Evolutionary conservation across 148 eudicot genomes (phyloP).

Genomic region (Rhododendron vialii): DNA sequence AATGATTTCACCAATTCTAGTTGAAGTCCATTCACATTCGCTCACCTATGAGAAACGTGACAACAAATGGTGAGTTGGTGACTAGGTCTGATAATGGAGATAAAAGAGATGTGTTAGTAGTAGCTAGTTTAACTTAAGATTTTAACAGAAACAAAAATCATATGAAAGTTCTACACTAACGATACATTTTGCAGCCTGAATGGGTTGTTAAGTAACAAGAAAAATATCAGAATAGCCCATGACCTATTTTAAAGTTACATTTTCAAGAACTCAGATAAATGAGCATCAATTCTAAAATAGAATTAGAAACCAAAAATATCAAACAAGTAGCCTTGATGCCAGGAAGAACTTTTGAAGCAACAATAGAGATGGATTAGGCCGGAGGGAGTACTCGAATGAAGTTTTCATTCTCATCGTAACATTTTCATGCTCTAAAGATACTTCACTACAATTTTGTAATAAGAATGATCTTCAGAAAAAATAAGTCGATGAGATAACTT

Average conservation of each 20-base stretch:
- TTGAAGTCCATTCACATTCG: constrained; percentile 67
- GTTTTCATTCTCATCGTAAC: neutral
- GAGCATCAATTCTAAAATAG: neutral
- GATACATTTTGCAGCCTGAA: neutral
- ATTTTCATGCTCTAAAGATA: neutral
- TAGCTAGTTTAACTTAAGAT: neutral
- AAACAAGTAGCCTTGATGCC: neutral
- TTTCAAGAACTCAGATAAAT: neutral
- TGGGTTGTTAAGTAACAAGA: neutral
- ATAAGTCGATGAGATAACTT: neutral
- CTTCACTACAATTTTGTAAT: neutral
- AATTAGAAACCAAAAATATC: neutral
- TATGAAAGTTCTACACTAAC: neutral
- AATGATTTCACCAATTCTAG: constrained; percentile 72
- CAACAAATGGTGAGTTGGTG: neutral
- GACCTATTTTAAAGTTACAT: neutral
- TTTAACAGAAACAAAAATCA: neutral
- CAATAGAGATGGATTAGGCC: neutral
- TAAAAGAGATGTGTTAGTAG: neutral
- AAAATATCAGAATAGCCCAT: neutral
- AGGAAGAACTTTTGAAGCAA: neutral
- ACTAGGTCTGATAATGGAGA: neutral
- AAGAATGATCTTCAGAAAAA: neutral
- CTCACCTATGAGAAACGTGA: constrained; percentile 42
- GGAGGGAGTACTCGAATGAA: neutral